Base-by-base conservation (phyloP, 352 stramenopile genomes). In the Pythium folliculosum region DNA sequence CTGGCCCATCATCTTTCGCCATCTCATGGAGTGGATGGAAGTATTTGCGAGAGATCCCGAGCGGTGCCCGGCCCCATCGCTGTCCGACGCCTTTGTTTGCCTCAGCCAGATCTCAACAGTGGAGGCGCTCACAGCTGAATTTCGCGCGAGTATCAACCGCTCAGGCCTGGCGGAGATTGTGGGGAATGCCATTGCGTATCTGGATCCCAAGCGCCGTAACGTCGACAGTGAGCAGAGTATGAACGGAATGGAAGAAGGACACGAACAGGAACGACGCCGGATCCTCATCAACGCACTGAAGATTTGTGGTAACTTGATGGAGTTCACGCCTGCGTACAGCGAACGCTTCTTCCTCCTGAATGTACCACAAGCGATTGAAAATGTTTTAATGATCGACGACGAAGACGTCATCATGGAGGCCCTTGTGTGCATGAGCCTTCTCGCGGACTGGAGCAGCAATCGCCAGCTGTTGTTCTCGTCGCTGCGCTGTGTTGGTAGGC, bases 11-110 rank as follows among this genome's bases (percentile, higher is more conserved):
- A 65, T 92, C 2, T 63, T 90, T 9, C 49, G 72, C 9, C 70
- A 89, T 38, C 52, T 90, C n/a, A 70, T 84, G 19, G 84, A 92
- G 62, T 92, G 84, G 84, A 89, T 92, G 77, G 78, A 90, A 35
- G 74, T 92, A 12, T 90, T 83, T 30, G 75, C 72, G 5, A 72
- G 78, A 23, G 84, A 92, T 16, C 76, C 72, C 22, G 43, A 70
- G 21, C 73, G 44, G 1, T 82, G 75, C 17, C 51, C 71, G 2
- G n/a, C 75, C 3, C 64, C 35, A 13, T 74, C 76, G 2, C 57
- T 91, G 0, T 57, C 70, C 3, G 73, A 86, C 49, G 80, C 80
- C 1, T 89, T 81, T 27, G 63, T 50, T 7, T 80, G 71, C 38
- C 45, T 91, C 17, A 76, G 72, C 30, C 70, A 80, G n/a, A 60